Evolutionary conservation across 2,329 filamentous ascomycete genomes (phyloP), one percentile per base, ranked within the genome.

Genomic region (Colletotrichum lindemuthianum): DNA sequence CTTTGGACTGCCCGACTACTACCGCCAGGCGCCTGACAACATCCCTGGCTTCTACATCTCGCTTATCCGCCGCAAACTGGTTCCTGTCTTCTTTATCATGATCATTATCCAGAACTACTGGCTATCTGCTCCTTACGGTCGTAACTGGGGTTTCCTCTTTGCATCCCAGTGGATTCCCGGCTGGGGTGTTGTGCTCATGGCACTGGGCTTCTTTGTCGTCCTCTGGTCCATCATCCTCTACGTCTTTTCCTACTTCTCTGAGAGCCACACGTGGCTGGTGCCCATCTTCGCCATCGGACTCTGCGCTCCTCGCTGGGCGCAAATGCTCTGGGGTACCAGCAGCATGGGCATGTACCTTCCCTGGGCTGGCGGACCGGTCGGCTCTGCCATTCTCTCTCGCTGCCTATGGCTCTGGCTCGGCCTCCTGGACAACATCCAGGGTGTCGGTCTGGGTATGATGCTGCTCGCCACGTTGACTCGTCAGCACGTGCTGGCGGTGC

Each of bases 71-170:
- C 84, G 88, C 64, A 89, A 89, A 75, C 86, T 90, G 65, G 83
- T 90, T 48, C 78, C 88, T 11, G 90, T 88, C 88, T 90, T 89
- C 77, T 86, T 90, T 74, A 75, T 88, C 61, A 83, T 85, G 4
- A 85, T 90, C 45, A 77, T 89, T 63, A 75, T 90, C 37, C 88
- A 90, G 71, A 90, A 90, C 74, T 89, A 88, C 80, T 90, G 87
- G 77, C 81, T 90, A 34, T 86, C 85, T 32, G 83, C 88, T 1
- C 87, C 86, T 1, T 90, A 90, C 70, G 88, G 88, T 45, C 84
- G 88, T 56, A 90, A 89, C 73, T 91, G 88, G 88, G 78, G 79
- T 45, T 91, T 85, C 76, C 81, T 90, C 16, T 90, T 87, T 83
- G 79, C 78, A 54, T 86, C 84, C 15, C 77, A 83, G 45, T 82